Base-by-base conservation (phyloP, 140 eudicot species). In the Oenanthe javanica region DNA sequence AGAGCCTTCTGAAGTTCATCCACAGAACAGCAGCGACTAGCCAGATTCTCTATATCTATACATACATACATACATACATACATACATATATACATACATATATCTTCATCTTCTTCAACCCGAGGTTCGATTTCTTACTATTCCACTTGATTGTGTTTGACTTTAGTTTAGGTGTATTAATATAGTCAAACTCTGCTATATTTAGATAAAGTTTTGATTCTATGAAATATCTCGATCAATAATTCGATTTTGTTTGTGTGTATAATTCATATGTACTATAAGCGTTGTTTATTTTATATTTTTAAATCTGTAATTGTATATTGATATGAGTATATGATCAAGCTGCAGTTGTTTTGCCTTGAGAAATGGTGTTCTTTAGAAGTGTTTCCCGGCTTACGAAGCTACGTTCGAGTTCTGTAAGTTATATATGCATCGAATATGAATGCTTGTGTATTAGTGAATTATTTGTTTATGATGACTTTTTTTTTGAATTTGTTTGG, bases 361-460 rank as follows among this genome's bases (percentile, higher is more conserved):
- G 54, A 47, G 61, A 23, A 9, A 93, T 93, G 98, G 95, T 89
- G 88, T 88, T 94, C 78, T 86, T 83, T 86, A 71, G 89, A 79
- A 80, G 91, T 73, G 88, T 88, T 84, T 92, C 98, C 50, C 84
- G 87, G 78, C 89, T 94, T 51, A 84, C 93, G 11, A 92, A 90
- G 91, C 96, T 94, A 19, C 89, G 96, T 45, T 88, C 90, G 70
- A 90, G 52, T 40, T 51, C 50, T 72, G 76, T 72, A 72, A 72
- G 76, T 43, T 72, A 3, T 18, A 72, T 72, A 40, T 9, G 8
- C n/a, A n/a, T 31, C 19, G 46, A 0, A 16, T 51, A 14, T 51
- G 57, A 51, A 13, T 51, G 57, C 19, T 21, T 66, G 9, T n/a
- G n/a, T 13, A 36, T 40, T 27, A 5, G 9, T 25, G 3, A 10